A percentile compares a stretch with the other conserved stretches of the same genome.
These are phyloP conservation scores for Paramyrothecium sp. DNA, from an alignment of 2,329 filamentous ascomycete species.

Conservation along the genomic window DNA sequence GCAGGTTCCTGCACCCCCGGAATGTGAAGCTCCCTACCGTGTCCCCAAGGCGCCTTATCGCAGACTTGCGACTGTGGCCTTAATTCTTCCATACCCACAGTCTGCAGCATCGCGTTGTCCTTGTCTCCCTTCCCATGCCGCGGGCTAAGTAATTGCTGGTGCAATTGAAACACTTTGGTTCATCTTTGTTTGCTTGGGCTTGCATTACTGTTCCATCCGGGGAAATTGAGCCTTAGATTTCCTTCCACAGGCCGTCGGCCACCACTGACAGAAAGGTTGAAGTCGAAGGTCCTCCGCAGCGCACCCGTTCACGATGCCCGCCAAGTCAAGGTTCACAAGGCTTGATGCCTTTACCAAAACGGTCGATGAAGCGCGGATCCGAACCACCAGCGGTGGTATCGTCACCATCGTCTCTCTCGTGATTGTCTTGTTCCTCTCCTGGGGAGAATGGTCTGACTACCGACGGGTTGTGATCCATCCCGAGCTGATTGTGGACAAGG, in stretches of 20 bases:
- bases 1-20: background rate
- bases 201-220: background rate
- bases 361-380: constrained; percentile 93
- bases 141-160: background rate
- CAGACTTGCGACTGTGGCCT: constrained; percentile 36
- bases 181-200: background rate
- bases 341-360: constrained; percentile 99
- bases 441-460: constrained; percentile 97
- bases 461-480: constrained; percentile 81
- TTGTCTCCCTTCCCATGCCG: background rate
- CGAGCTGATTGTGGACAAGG: constrained; percentile 94
- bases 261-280: background rate
- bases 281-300: background rate
- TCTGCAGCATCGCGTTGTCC: background rate
- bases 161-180: background rate
- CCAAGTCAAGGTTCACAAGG: constrained; percentile 91
- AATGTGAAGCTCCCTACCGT: background rate
- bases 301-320: constrained; percentile 60
- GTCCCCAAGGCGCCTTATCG: background rate
- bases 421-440: constrained; percentile 82
- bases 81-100: constrained; percentile 10
- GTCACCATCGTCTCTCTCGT: constrained; percentile 90
- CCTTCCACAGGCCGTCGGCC: background rate
- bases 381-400: constrained; percentile 92
- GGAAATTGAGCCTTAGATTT: background rate